These are phyloP conservation scores for Lathyrus tuberosus DNA, from an alignment of 306 rosid genomes.

Conservation along the genomic window DNA sequence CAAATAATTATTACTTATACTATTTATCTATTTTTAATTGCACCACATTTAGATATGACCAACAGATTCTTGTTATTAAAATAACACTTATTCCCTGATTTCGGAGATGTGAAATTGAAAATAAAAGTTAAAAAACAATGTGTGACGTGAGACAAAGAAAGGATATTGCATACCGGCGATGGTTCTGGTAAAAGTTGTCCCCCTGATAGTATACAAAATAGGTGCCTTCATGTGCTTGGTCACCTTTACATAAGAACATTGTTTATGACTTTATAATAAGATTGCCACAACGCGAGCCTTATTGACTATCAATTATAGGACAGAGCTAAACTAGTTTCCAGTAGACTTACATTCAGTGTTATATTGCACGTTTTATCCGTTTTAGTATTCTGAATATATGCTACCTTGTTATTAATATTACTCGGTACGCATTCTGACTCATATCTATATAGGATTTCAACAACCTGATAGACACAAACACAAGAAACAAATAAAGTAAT, in stretches of 20 bases:
- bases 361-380: conserved; percentile 53
- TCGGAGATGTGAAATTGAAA: background rate
- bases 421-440: conserved; percentile 59
- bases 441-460: conserved; percentile 76
- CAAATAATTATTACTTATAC: too few species aligned
- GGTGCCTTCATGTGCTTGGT: conserved; percentile 71
- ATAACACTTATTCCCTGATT: conserved; percentile 4
- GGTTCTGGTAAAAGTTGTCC: conserved; percentile 93
- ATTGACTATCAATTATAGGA: conserved; percentile 17
- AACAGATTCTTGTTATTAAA: too few species aligned
- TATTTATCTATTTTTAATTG: too few species aligned
- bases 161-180: conserved; percentile 62
- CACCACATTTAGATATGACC: background rate
- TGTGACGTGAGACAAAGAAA: background rate
- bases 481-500: conserved; percentile 17
- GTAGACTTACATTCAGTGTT: conserved; percentile 52
- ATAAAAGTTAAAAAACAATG: background rate
- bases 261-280: conserved; percentile 26
- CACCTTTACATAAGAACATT: conserved; percentile 51
- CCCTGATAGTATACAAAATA: conserved; percentile 81
- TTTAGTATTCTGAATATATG: conserved; percentile 55
- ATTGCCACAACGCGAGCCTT: conserved; percentile 24
- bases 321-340: background rate
- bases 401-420: conserved; percentile 21
- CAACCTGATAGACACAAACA: conserved; percentile 65